Conservation (phyloP, 2,329 filamentous ascomycete species). For the Lanzia echinophila region DNA sequence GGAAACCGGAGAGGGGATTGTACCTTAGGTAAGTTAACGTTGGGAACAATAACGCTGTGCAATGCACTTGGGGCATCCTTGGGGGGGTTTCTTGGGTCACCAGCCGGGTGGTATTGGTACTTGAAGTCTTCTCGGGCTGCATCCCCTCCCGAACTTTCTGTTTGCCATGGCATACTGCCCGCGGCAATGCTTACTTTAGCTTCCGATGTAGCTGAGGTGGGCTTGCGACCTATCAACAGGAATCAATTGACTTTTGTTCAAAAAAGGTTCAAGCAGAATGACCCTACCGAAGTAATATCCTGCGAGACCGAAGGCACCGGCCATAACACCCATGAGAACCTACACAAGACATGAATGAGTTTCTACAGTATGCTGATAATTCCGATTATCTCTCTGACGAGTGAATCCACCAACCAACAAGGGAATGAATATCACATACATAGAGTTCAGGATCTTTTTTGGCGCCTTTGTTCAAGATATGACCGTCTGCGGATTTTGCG, state of each 20-base stretch:
- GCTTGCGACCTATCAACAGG: conserved; percentile 60
- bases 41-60: conserved; percentile 89
- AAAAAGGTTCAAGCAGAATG: background rate
- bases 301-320: conserved; percentile 76
- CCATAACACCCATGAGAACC: conserved; percentile 90
- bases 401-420: background rate
- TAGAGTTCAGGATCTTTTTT: conserved; percentile 70
- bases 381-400: background rate
- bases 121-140: conserved; percentile 49
- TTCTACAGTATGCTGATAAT: too few species aligned
- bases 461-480: conserved; percentile 51
- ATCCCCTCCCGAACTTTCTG: conserved; percentile 55
- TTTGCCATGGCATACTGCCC: conserved; percentile 88
- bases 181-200: conserved; percentile 65
- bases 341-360: conserved; percentile 32
- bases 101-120: conserved; percentile 61
- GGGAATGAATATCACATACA: conserved; percentile 42
- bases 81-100: conserved; percentile 66
- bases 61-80: conserved; percentile 91
- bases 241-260: conserved; percentile 18
- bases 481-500: conserved; percentile 40
- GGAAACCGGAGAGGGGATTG: conserved; percentile 20
- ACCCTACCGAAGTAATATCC: conserved; percentile 77
- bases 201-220: conserved; percentile 81
- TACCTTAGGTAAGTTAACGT: conserved; percentile 88